These are phyloP conservation scores for Penicillium polonicum DNA, from an alignment of 2,329 filamentous ascomycete species.

Conservation along the genomic window DNA sequence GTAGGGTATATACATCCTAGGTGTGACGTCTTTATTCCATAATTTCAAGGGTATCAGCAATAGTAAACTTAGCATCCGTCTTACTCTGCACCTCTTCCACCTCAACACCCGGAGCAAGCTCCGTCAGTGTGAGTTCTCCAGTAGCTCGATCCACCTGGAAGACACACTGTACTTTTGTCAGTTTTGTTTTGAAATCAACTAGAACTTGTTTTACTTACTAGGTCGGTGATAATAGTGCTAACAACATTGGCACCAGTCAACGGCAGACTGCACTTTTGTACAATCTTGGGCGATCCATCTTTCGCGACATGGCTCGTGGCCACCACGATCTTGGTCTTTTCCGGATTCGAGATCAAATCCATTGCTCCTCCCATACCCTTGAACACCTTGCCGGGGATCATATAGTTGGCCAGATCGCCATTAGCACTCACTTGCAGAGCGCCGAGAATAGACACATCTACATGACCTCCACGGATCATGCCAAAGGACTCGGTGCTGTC, in stretches of 20 bases:
- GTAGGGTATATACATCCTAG: background rate
- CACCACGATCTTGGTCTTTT: slow-evolving; percentile 70
- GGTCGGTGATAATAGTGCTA: slow-evolving; percentile 70
- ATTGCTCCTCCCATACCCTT: slow-evolving; percentile 85
- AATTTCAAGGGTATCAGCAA: slow-evolving; percentile 58
- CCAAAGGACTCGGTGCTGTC: slow-evolving; percentile 79
- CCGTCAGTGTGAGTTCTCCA: slow-evolving; percentile 53
- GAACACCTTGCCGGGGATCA: slow-evolving; percentile 81
- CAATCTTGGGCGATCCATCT: slow-evolving; percentile 66
- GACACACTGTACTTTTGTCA: slow-evolving; percentile 56
- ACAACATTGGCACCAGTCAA: slow-evolving; percentile 67
- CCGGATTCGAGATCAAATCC: slow-evolving; percentile 70
- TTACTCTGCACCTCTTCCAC: slow-evolving; percentile 68
- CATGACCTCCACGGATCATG: slow-evolving; percentile 83
- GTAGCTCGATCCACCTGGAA: slow-evolving; percentile 70
- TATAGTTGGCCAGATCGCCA: slow-evolving; percentile 84
- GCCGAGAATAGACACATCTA: slow-evolving; percentile 80
- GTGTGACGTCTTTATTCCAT: slow-evolving; percentile 40
- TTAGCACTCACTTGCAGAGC: slow-evolving; percentile 76
- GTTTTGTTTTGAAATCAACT: background rate
- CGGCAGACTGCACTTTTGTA: slow-evolving; percentile 62
- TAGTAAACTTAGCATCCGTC: slow-evolving; percentile 66
- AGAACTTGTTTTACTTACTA: slow-evolving; percentile 52
- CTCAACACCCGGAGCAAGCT: slow-evolving; percentile 66
- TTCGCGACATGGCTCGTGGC: slow-evolving; percentile 69